These are phyloP conservation scores for Fusarium xylarioides DNA, from an alignment of 2,329 filamentous ascomycete species.

Conservation along the genomic window DNA sequence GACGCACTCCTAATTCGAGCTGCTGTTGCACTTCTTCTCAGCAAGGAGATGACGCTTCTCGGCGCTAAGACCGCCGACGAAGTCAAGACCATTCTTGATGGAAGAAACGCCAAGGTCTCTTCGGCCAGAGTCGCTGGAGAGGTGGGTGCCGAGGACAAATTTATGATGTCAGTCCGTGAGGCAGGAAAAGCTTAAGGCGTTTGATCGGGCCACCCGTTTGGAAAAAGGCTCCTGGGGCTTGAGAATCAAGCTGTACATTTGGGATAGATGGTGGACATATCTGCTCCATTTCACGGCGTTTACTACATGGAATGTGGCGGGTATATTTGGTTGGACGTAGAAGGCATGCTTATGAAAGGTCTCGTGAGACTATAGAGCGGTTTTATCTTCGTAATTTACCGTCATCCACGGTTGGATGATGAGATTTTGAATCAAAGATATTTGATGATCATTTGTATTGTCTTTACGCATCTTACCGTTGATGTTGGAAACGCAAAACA, in stretches of 20 bases:
- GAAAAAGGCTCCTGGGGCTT: slow-evolving; percentile 9
- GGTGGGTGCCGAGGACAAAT: slow-evolving; percentile 58
- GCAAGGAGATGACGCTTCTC: slow-evolving; percentile 62
- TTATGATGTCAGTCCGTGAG: slow-evolving; percentile 49
- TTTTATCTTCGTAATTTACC: slow-evolving; percentile 34
- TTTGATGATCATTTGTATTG: neutral
- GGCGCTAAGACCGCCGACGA: slow-evolving; percentile 56
- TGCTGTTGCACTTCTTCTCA: slow-evolving; percentile 71
- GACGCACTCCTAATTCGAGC: slow-evolving; percentile 77
- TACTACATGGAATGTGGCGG: slow-evolving; percentile 32
- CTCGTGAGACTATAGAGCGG: slow-evolving; percentile 29
- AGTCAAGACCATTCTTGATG: slow-evolving; percentile 51
- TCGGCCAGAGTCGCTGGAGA: slow-evolving; percentile 51
- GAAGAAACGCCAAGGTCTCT: slow-evolving; percentile 42
- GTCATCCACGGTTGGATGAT: slow-evolving; percentile 20
- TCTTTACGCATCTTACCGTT: neutral
- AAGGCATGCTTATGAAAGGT: slow-evolving; percentile 31
- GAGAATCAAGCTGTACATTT: slow-evolving; percentile 38
- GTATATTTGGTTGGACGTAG: slow-evolving; percentile 28
- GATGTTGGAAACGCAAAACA: neutral
- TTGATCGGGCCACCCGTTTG: slow-evolving; percentile 6
- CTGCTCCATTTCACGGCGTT: slow-evolving; percentile 40
- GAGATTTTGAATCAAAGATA: slow-evolving; percentile 34
- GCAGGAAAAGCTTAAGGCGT: slow-evolving; percentile 46
- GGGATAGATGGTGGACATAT: slow-evolving; percentile 41